A percentile compares a stretch with the other conserved stretches of the same genome.
These are phyloP conservation scores for Aquilaria yunnanensis DNA, from an alignment of 345 rosid genomes.

Conservation along the genomic window DNA sequence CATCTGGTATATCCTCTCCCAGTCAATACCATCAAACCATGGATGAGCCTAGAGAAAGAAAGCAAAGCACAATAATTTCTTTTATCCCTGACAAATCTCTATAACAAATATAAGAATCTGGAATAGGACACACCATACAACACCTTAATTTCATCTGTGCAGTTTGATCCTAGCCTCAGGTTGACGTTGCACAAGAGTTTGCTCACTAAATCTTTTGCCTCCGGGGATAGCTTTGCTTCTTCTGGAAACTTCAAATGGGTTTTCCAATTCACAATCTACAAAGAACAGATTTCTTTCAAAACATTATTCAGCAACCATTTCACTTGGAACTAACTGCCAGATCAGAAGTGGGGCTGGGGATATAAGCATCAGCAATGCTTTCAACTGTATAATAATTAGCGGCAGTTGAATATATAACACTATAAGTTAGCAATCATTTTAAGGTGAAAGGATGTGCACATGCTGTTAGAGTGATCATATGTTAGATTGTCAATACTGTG, in stretches of 20 bases:
- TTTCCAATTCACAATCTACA: conserved; percentile 91
- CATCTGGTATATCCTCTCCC: conserved; percentile 76
- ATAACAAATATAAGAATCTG: conserved; percentile 20
- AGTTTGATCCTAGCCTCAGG: conserved; percentile 81
- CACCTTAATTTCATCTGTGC: conserved; percentile 91
- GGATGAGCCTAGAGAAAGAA: conserved; percentile 61
- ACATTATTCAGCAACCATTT: conserved; percentile 2
- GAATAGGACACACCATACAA: conserved; percentile 51
- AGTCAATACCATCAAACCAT: conserved; percentile 65
- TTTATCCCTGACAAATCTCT: conserved; percentile 16
- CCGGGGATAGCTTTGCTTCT: conserved; percentile 74
- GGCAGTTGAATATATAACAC: no score
- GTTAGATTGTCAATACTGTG: no score
- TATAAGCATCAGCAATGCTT: no score
- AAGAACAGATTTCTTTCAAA: conserved; percentile 5
- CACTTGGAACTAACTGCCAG: no score
- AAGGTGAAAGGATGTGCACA: no score
- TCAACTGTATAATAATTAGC: no score
- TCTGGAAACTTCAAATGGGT: conserved; percentile 92
- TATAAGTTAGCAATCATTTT: no score
- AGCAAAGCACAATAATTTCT: conserved; percentile 18
- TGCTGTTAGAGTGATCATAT: no score
- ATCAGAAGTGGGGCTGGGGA: no score
- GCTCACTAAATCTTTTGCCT: conserved; percentile 67
- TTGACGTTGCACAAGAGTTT: conserved; percentile 78